Evolutionary conservation across 305 asterid genomes (phyloP).

Genomic region (Solanum aculeatissimum): DNA sequence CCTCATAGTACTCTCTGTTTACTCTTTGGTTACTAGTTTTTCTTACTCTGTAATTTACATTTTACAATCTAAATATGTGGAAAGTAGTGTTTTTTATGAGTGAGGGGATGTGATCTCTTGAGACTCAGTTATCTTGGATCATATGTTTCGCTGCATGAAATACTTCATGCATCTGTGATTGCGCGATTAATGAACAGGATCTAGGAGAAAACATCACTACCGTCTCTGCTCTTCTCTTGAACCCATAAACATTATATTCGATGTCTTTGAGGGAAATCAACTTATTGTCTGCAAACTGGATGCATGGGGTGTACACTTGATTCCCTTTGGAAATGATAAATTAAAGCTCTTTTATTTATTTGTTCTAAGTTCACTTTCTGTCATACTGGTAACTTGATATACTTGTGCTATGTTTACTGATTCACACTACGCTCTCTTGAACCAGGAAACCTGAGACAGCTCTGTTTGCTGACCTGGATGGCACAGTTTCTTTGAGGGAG

Average conservation of each 20-base stretch:
- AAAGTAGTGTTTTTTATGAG: not conserved
- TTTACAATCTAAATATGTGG: not conserved
- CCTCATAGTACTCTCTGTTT: not conserved
- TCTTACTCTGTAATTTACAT: not conserved
- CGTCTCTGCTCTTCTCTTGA: not conserved
- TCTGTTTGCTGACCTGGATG: conserved; percentile 77
- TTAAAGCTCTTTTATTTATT: not conserved
- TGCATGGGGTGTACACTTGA: not conserved
- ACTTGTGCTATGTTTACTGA: not conserved
- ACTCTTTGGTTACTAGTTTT: not conserved
- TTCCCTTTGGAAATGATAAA: not conserved
- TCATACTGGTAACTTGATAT: not conserved
- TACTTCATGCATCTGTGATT: not conserved
- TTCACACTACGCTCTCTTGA: not conserved
- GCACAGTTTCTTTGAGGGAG: conserved; percentile 61
- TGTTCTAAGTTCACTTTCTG: not conserved
- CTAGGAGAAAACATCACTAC: not conserved
- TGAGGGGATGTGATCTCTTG: not conserved
- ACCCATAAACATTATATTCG: not conserved
- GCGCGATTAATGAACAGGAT: not conserved
- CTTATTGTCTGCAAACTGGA: not conserved
- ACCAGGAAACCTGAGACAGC: conserved; percentile 64
- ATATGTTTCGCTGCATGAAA: not conserved
- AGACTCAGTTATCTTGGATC: not conserved
- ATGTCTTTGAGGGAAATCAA: not conserved